Evolutionary conservation across 352 stramenopile species (phyloP).

Genomic region (Globisporangium middletonii): DNA sequence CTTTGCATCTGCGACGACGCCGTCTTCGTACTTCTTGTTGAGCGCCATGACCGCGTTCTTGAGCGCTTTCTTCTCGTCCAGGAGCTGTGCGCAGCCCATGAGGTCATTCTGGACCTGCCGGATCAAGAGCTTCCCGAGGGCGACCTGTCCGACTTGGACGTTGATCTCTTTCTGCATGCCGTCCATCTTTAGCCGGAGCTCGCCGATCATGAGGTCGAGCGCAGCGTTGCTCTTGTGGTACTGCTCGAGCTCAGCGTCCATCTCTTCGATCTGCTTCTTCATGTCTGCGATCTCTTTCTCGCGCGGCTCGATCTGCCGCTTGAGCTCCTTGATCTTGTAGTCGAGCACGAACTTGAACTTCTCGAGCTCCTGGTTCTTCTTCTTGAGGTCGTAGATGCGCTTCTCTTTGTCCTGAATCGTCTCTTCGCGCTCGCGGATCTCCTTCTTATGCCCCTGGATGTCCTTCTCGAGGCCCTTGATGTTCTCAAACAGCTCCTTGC

Average conservation of each 20-base stretch:
- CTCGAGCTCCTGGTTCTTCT: constrained; percentile 96
- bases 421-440: constrained; percentile 91
- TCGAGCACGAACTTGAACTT: constrained; percentile 98
- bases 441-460: constrained; percentile 90
- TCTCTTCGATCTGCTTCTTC: constrained; percentile 94
- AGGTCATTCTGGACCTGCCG: constrained; percentile 79
- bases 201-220: constrained; percentile 93
- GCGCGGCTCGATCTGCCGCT: constrained; percentile 93
- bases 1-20: constrained; percentile 60
- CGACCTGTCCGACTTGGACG: constrained; percentile 57
- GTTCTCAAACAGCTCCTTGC: constrained; percentile 90
- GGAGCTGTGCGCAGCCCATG: constrained; percentile 56
- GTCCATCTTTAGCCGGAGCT: constrained; percentile 92
- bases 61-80: constrained; percentile 76
- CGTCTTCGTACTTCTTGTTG: constrained; percentile 85
- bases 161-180: constrained; percentile 85
- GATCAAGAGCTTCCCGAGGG: constrained; percentile 56
- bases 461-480: constrained; percentile 92
- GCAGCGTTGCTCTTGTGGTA: constrained; percentile 95
- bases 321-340: constrained; percentile 97
- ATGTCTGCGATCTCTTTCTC: constrained; percentile 93
- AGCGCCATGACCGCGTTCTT: constrained; percentile 74
- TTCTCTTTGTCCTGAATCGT: constrained; percentile 96
- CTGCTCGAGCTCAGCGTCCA: constrained; percentile 93
- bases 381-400: constrained; percentile 96